Evolutionary conservation across 345 rosid species (phyloP).

Genomic region (Corymbia maculata): DNA sequence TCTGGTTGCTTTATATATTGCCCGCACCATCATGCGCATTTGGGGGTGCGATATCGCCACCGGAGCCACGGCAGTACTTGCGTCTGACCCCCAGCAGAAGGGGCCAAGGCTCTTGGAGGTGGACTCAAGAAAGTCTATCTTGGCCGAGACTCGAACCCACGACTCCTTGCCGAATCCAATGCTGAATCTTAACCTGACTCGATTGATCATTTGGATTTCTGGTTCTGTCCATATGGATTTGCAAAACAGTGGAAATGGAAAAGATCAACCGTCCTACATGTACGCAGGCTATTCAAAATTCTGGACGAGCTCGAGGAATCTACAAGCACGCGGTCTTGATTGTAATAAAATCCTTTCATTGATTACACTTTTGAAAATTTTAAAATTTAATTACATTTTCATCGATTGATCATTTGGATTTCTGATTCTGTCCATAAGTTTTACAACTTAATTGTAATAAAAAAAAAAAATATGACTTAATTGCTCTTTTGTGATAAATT

Average conservation of each 20-base stretch:
- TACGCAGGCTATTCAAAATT: not conserved
- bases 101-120: not conserved
- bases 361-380: not conserved
- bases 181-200: not conserved
- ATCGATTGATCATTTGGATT: too few species aligned
- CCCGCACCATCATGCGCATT: not conserved
- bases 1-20: too few species aligned
- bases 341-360: too few species aligned
- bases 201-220: not conserved
- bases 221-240: not conserved
- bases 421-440: too few species aligned
- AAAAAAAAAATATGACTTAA: too few species aligned
- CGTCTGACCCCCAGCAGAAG: not conserved
- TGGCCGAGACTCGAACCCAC: not conserved
- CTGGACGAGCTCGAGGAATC: not conserved
- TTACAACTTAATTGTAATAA: too few species aligned
- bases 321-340: not conserved
- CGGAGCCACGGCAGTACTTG: rapidly evolving
- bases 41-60: rapidly evolving
- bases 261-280: not conserved
- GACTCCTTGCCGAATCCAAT: not conserved
- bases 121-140: not conserved
- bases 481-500: too few species aligned
- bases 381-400: rapidly evolving
- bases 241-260: not conserved